Evolutionary conservation across 805 yeast genomes (phyloP), one percentile per base, ranked within the genome.

Genomic region (Candida xyloterini): DNA sequence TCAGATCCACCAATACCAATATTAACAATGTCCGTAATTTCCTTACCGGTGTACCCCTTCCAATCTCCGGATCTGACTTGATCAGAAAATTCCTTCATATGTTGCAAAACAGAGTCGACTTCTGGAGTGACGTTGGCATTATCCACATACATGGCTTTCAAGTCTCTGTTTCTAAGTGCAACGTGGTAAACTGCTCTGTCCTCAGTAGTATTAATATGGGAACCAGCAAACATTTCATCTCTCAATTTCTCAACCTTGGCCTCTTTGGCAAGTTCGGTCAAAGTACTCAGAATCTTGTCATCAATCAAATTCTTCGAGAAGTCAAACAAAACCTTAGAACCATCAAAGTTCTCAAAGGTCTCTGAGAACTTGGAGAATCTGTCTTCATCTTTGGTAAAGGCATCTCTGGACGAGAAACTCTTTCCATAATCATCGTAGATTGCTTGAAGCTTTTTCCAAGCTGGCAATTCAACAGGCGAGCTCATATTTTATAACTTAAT

Each of bases 1-100:
- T 93, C 99, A 21, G 97, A 89, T 55, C 99, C 99, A 63, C 99
- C 99, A 62, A 93, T 93, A 68, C 99, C 99, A 57, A 93, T 87
- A 77, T 93, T 93, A 59, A 93, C 98, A 42, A 93, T 81, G 59
- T 88, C 95, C 55, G 93, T 85, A 69, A 93, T 91, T 56, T 73
- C 69, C 77, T 89, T 88, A 55, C 98, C 98, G 53, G 97, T 82
- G 78, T 85, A 91, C 64, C 99, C 99, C 57, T 79, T 89, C 97
- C 98, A 91, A 51, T 71, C 76, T 58, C 99, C 99, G 33, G 93
- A 81, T 68, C 99, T 82, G 47, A 93, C 85, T 49, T 75, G 71
- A 49, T 87, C 86, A 42, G 95, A 81, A 74, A 93, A 93, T 66
- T 90, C 95, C 73, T 87, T 86, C 95, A 93, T 90, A 77, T 93